Evolutionary conservation across 805 yeast species (phyloP).

Genomic region (Candida easanensis): DNA sequence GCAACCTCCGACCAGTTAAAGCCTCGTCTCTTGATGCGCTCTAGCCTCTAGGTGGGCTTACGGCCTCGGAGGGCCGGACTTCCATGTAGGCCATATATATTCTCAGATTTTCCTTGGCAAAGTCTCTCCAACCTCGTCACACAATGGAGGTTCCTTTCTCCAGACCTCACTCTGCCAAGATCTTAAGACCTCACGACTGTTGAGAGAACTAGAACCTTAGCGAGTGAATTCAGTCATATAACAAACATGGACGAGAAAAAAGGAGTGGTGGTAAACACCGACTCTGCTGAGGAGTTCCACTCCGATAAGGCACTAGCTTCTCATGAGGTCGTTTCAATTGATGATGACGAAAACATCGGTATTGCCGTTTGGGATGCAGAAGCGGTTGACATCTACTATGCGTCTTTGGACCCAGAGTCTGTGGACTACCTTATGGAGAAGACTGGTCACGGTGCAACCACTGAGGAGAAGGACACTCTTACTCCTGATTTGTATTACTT

Average conservation of each 20-base stretch:
- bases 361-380: slow-evolving; percentile 13
- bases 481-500: slow-evolving; percentile 15
- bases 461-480: slow-evolving; percentile 11
- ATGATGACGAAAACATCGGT: slow-evolving; percentile 1
- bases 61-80: too few relatives aligned
- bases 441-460: slow-evolving; percentile 16
- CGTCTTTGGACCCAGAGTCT: slow-evolving; percentile 5
- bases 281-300: background rate
- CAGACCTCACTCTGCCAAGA: too few relatives aligned
- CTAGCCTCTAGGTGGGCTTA: too few relatives aligned
- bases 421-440: slow-evolving; percentile 11
- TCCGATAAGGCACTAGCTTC: background rate
- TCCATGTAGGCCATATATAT: too few relatives aligned
- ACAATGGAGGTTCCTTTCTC: background rate
- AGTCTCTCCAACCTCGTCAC: too few relatives aligned
- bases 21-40: too few relatives aligned
- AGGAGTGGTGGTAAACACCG: background rate
- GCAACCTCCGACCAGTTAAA: too few relatives aligned
- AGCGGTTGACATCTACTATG: slow-evolving; percentile 8
- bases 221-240: too few relatives aligned
- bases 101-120: too few relatives aligned
- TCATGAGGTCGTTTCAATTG: too few relatives aligned
- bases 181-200: too few relatives aligned
- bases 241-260: background rate
- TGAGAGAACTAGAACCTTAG: too few relatives aligned